Percentiles rank a stretch among this genome's conserved stretches.
These are phyloP conservation scores for Cladosporium oxysporum DNA, from an alignment of 2,329 filamentous ascomycete species.

Conservation along the genomic window DNA sequence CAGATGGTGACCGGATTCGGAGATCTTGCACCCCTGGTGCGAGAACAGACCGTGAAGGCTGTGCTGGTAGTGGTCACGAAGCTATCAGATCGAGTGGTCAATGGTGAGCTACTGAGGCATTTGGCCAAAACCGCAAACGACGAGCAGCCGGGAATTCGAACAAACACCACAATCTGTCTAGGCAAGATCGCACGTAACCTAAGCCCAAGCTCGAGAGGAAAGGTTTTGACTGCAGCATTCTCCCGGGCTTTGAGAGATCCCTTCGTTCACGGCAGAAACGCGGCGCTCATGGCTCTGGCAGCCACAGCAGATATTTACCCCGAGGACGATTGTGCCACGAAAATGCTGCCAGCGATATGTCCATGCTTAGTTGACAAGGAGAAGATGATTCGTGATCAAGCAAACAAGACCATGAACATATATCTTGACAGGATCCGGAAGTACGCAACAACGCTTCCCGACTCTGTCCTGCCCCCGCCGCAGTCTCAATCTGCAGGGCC, in stretches of 20 bases:
- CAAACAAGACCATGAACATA: constrained; percentile 81
- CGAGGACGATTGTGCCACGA: constrained; percentile 84
- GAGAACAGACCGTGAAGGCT: constrained; percentile 95
- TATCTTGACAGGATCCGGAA: constrained; percentile 84
- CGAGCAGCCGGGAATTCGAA: constrained; percentile 93
- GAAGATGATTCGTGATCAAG: constrained; percentile 89
- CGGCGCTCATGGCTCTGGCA: constrained; percentile 78
- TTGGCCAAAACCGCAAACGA: constrained; percentile 96
- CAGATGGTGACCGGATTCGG: constrained; percentile 96
- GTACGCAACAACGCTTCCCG: constrained; percentile 73
- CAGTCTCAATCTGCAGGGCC: constrained; percentile 48
- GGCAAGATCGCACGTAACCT: constrained; percentile 94
- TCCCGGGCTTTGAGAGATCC: constrained; percentile 86
- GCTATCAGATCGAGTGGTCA: constrained; percentile 87
- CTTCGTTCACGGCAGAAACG: constrained; percentile 91
- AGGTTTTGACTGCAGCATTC: constrained; percentile 92
- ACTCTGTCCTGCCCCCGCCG: constrained; percentile 72
- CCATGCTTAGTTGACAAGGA: constrained; percentile 91
- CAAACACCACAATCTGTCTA: constrained; percentile 95
- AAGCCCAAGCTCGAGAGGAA: constrained; percentile 71
- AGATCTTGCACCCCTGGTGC: constrained; percentile 83
- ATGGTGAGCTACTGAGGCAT: constrained; percentile 86
- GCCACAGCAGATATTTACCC: constrained; percentile 84
- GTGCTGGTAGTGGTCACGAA: constrained; percentile 85
- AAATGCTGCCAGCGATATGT: constrained; percentile 81